Percentiles rank a stretch among this genome's conserved stretches.
Conservation (phyloP, 495 filamentous ascomycete species). For the Penicillium simplicissimum region DNA sequence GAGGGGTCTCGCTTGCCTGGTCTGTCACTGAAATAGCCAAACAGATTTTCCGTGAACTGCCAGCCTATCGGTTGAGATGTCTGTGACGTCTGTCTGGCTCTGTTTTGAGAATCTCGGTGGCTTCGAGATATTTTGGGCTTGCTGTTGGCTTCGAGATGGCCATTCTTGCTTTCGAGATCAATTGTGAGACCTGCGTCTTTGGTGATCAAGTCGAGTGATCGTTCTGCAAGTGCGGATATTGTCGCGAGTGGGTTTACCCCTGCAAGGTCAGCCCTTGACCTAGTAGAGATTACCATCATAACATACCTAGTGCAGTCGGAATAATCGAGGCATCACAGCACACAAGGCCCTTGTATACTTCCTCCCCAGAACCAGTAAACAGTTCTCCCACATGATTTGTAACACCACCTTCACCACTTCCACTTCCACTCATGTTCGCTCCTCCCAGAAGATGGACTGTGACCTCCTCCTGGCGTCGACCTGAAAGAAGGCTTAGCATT, state of each 20-base stretch:
- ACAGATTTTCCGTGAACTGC: not conserved
- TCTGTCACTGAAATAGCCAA: not conserved
- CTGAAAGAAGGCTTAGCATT: not conserved
- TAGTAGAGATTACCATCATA: not conserved
- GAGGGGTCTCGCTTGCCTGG: not conserved
- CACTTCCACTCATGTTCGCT: slow-evolving; percentile 61
- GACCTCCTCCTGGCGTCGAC: not conserved
- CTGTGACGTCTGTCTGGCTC: not conserved
- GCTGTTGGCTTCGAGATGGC: slow-evolving; percentile 6
- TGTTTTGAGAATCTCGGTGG: not conserved
- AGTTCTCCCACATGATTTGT: slow-evolving; percentile 64
- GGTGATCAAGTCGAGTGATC: slow-evolving; percentile 54
- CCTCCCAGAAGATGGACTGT: slow-evolving; percentile 51
- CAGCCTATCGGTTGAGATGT: not conserved
- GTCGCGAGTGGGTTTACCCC: slow-evolving; percentile 64
- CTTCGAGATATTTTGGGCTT: not conserved
- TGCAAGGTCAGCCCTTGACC: not conserved
- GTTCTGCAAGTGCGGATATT: slow-evolving; percentile 66
- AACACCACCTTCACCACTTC: slow-evolving; percentile 57
- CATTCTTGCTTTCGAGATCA: slow-evolving; percentile 52
- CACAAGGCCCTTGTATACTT: slow-evolving; percentile 57
- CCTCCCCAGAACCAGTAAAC: slow-evolving; percentile 52
- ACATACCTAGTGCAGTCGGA: slow-evolving; percentile 59
- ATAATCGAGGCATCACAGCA: slow-evolving; percentile 65
- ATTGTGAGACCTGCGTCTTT: slow-evolving; percentile 44